Percentiles rank a stretch among this genome's conserved stretches.
Evolutionary conservation across 129 eudicot species (phyloP).

Genomic region (Artemisia annua): DNA sequence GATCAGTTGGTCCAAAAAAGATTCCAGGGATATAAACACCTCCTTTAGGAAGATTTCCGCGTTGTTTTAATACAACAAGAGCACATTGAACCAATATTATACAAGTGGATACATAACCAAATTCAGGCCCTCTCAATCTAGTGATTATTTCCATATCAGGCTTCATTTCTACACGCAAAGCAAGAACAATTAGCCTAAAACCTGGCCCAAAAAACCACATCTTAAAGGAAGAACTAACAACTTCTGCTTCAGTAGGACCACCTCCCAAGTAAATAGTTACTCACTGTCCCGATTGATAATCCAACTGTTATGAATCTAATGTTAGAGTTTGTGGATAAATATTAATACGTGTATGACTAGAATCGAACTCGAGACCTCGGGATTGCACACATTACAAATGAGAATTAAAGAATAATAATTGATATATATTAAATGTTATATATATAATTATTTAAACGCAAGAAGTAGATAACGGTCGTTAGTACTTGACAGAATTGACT

Average conservation of each 20-base stretch:
- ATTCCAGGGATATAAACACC: neutral
- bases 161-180: slow-evolving; percentile 15
- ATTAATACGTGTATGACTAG: no score
- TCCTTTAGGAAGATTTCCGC: neutral
- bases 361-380: no score
- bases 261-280: slow-evolving; percentile 51
- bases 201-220: slow-evolving; percentile 90
- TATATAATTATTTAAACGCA: no score
- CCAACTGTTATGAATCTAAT: slow-evolving; percentile 43
- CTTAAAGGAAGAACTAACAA: slow-evolving; percentile 63
- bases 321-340: no score
- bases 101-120: slow-evolving; percentile 74
- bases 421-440: no score
- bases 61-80: neutral
- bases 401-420: no score
- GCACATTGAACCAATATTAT: slow-evolving; percentile 37
- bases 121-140: slow-evolving; percentile 77
- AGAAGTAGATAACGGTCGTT: no score
- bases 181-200: slow-evolving; percentile 44
- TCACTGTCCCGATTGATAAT: slow-evolving; percentile 45
- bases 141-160: slow-evolving; percentile 78
- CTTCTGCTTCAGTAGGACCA: slow-evolving; percentile 75
- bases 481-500: no score
- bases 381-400: no score
- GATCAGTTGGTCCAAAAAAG: neutral